A percentile compares a stretch with the other conserved stretches of the same genome.
Evolutionary conservation across 2,329 filamentous ascomycete species (phyloP).

Genomic region (Arthrobotrys sphaeroides): DNA sequence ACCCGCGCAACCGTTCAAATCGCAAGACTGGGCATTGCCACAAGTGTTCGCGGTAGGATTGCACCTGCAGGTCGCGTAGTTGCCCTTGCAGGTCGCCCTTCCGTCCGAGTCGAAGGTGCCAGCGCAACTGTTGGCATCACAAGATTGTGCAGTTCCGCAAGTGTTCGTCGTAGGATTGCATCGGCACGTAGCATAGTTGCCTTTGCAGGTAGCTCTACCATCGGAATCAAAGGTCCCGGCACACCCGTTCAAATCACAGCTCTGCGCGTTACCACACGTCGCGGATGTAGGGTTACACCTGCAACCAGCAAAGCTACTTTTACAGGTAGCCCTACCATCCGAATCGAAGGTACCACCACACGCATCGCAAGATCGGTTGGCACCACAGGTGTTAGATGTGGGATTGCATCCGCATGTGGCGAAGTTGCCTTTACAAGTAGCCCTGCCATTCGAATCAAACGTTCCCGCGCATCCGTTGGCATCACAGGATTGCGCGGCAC

Average conservation of each 20-base stretch:
- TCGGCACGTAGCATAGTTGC: slow-evolving; percentile 2
- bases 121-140: not conserved
- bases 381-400: not conserved
- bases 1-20: slow-evolving; percentile 2
- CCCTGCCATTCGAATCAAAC: not conserved
- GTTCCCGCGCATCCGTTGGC: not conserved
- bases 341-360: not conserved
- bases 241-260: not conserved
- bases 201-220: slow-evolving; percentile 12
- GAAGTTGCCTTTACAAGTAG: not conserved
- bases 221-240: not conserved
- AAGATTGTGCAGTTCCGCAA: not conserved
- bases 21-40: slow-evolving; percentile 5
- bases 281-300: not conserved
- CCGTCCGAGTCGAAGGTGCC: slow-evolving; percentile 8
- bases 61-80: not conserved
- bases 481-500: not conserved
- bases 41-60: slow-evolving; percentile 6
- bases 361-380: not conserved
- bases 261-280: not conserved
- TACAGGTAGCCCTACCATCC: not conserved
- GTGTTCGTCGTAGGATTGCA: not conserved
- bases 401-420: not conserved
- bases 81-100: not conserved
- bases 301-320: not conserved